These are phyloP conservation scores for Toxoplasma gondii DNA, from an alignment of 169 alveolate genomes.

Conservation along the genomic window DNA sequence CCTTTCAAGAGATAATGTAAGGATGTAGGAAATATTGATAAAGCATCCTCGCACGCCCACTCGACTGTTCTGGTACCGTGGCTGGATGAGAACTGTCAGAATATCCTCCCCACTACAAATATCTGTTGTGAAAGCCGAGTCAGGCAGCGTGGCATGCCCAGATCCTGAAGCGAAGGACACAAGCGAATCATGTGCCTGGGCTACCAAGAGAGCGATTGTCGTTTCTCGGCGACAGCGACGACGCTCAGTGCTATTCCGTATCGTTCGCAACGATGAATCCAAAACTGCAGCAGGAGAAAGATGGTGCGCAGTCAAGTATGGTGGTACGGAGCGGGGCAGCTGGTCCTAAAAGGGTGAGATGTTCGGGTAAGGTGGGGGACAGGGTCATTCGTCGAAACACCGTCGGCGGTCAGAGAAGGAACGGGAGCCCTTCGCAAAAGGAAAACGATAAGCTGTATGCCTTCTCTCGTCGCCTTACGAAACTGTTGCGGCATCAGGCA, in stretches of 20 bases:
- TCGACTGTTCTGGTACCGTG: no score
- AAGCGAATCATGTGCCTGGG: not conserved
- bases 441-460: not conserved
- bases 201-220: not conserved
- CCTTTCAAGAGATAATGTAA: no score
- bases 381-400: not conserved
- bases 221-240: not conserved
- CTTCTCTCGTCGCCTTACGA: constrained; percentile 37
- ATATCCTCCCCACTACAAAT: no score
- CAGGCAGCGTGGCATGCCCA: no score
- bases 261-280: not conserved
- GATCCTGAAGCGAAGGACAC: no score
- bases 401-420: not conserved
- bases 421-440: not conserved
- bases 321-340: not conserved
- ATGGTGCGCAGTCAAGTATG: not conserved
- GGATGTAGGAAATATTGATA: no score
- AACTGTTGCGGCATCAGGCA: constrained; percentile 41
- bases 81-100: no score
- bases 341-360: not conserved
- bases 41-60: no score
- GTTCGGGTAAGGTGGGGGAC: not conserved
- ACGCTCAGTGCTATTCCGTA: not conserved
- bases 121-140: no score
- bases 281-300: not conserved